Conservation (phyloP, 1,284 basidiomycete species). For the Amylostereum areolatum region DNA sequence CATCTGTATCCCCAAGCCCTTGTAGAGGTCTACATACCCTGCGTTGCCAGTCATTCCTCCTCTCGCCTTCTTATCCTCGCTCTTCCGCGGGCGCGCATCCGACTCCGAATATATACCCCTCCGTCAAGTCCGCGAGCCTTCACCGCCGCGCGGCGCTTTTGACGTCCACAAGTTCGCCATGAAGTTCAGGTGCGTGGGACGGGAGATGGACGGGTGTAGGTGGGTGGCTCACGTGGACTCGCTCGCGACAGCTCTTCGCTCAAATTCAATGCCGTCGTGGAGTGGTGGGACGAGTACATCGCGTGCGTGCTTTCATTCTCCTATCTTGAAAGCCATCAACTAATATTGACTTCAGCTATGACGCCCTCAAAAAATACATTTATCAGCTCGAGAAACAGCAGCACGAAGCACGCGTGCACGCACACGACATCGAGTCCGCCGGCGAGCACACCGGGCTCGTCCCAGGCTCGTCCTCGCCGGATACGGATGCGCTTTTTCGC, state of each 20-base stretch:
- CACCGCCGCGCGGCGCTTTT: background rate
- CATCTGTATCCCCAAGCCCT: too few relatives aligned
- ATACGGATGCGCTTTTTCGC: slow-evolving; percentile 57
- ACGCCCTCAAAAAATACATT: slow-evolving; percentile 81
- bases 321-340: background rate
- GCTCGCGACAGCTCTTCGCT: slow-evolving; percentile 53
- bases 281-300: slow-evolving; percentile 95
- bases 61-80: too few relatives aligned
- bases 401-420: slow-evolving; percentile 33
- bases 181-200: slow-evolving; percentile 48
- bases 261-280: slow-evolving; percentile 90
- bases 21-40: too few relatives aligned
- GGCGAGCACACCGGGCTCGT: slow-evolving; percentile 57
- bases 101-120: slow-evolving; percentile 12
- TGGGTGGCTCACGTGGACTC: too few relatives aligned
- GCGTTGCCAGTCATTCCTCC: too few relatives aligned
- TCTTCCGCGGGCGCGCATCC: too few relatives aligned
- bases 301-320: slow-evolving; percentile 41
- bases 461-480: slow-evolving; percentile 23
- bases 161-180: slow-evolving; percentile 32
- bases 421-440: slow-evolving; percentile 55
- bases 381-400: slow-evolving; percentile 79
- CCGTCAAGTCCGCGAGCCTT: slow-evolving; percentile 2
- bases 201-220: too few relatives aligned
- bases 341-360: slow-evolving; percentile 49